These are phyloP conservation scores for Aspergillus ostianus DNA, from an alignment of 495 filamentous ascomycete genomes.

Conservation along the genomic window DNA sequence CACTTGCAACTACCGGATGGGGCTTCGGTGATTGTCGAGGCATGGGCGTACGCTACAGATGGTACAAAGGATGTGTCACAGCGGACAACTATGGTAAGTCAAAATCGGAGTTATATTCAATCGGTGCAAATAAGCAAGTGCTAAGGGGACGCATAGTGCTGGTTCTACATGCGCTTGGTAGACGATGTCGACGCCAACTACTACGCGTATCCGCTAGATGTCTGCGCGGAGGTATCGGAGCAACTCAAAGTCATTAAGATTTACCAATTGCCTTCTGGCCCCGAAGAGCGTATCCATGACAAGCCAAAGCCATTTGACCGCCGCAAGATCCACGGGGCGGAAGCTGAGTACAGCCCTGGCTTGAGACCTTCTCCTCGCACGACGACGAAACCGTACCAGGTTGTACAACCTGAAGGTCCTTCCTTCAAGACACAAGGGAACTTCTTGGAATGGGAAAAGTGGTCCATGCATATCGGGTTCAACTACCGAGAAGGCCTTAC, in stretches of 20 bases:
- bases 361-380: slow-evolving; percentile 46
- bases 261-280: slow-evolving; percentile 35
- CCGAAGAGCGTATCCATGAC: slow-evolving; percentile 23
- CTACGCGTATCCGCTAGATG: slow-evolving; percentile 73
- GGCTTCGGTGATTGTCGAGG: slow-evolving; percentile 13
- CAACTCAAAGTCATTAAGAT: slow-evolving; percentile 56
- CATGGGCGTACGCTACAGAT: slow-evolving; percentile 26
- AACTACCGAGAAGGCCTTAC: slow-evolving; percentile 64
- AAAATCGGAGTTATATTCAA: neutral
- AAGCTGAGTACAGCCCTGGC: slow-evolving; percentile 66
- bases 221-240: slow-evolving; percentile 62
- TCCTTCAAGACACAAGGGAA: slow-evolving; percentile 58
- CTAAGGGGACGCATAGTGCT: slow-evolving; percentile 23
- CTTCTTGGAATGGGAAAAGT: slow-evolving; percentile 60
- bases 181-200: slow-evolving; percentile 52
- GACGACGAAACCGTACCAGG: slow-evolving; percentile 70
- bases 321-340: slow-evolving; percentile 41
- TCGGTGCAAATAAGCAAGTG: neutral
- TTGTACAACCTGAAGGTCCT: slow-evolving; percentile 74
- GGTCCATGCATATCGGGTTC: slow-evolving; percentile 63
- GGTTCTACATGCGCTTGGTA: slow-evolving; percentile 29
- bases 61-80: slow-evolving; percentile 34
- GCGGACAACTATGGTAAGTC: slow-evolving; percentile 26
- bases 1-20: slow-evolving; percentile 14
- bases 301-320: slow-evolving; percentile 25